Evolutionary conservation across 306 rosid species (phyloP).

Genomic region (Pterocarpus santalinus): DNA sequence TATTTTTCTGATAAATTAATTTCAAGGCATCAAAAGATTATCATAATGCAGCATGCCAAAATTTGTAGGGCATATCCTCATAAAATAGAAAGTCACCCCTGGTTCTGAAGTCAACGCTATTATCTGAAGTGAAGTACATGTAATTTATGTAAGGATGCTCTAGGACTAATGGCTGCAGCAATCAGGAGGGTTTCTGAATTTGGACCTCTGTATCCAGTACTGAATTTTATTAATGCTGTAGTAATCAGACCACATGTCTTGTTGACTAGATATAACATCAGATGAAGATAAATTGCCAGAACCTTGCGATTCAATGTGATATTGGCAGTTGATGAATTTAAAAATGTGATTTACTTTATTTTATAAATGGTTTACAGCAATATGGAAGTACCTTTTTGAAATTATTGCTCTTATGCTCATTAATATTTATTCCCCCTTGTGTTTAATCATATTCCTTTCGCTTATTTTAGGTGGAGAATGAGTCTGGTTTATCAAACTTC

Average conservation of each 20-base stretch:
- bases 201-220: conserved; percentile 5
- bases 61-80: conserved; percentile 8
- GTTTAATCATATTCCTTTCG: conserved; percentile 27
- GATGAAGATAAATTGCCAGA: conserved; percentile 27
- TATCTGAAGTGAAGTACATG: background rate
- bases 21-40: conserved; percentile 6
- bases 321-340: conserved; percentile 24
- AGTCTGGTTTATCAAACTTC: conserved; percentile 92
- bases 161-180: background rate
- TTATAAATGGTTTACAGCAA: conserved; percentile 35
- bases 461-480: conserved; percentile 88
- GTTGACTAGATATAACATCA: conserved; percentile 4
- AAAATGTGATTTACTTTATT: conserved; percentile 1
- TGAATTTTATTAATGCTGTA: conserved; percentile 35
- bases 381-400: background rate
- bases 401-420: background rate
- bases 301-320: conserved; percentile 37
- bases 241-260: background rate
- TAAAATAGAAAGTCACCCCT: background rate
- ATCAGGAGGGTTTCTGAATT: conserved; percentile 15
- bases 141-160: conserved; percentile 12
- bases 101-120: too few relatives aligned
- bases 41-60: conserved; percentile 21
- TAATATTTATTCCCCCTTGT: conserved; percentile 13
- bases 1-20: background rate